These are phyloP conservation scores for Piromyces sp. DNA, from an alignment of 192 early-diverging fungal genomes.

Conservation along the genomic window DNA sequence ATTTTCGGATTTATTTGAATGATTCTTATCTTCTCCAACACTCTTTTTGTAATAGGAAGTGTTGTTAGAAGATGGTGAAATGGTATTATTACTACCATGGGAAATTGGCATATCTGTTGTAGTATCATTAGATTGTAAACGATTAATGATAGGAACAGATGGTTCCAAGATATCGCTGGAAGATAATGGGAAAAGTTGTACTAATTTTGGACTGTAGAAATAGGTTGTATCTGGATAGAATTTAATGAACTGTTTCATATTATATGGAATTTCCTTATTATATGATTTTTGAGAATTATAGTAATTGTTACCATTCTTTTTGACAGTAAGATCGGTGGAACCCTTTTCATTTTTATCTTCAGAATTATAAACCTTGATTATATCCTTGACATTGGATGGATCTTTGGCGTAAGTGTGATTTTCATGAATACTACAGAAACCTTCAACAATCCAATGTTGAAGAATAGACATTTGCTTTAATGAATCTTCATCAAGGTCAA, in stretches of 20 bases:
- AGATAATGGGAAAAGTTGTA: neutral
- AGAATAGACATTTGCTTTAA: neutral
- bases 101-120: neutral
- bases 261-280: neutral
- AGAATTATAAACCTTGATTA: neutral
- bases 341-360: neutral
- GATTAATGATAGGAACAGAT: neutral
- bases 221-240: neutral
- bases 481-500: neutral
- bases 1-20: neutral
- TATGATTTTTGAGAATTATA: neutral
- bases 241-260: neutral
- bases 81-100: neutral
- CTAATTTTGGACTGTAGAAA: neutral
- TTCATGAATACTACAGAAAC: neutral
- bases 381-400: neutral
- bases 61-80: neutral
- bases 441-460: neutral
- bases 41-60: neutral
- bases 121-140: neutral
- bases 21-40: neutral
- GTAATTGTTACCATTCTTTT: neutral
- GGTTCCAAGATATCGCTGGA: neutral
- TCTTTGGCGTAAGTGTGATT: neutral
- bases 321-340: neutral